A percentile compares a stretch with the other conserved stretches of the same genome.
Evolutionary conservation across 2,329 filamentous ascomycete species (phyloP).

Genomic region (Pseudogymnoascus sp.): DNA sequence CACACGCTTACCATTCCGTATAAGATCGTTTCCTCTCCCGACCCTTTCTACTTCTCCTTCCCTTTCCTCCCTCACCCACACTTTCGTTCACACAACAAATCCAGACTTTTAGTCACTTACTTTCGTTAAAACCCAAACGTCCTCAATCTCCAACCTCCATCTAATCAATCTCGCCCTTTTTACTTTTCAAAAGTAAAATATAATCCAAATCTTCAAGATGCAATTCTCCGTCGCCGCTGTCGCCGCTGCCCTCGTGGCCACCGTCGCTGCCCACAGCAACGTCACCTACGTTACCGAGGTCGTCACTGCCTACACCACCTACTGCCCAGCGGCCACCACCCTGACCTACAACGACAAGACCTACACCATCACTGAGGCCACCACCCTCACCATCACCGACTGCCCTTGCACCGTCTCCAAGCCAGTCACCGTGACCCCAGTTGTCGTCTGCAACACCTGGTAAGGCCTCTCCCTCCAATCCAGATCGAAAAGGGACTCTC

Average conservation of each 20-base stretch:
- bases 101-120: slow-evolving; percentile 14
- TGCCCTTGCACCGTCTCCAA: slow-evolving; percentile 63
- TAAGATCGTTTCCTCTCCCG: slow-evolving; percentile 3
- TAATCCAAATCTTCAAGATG: slow-evolving; percentile 19
- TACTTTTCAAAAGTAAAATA: slow-evolving; percentile 5
- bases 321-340: slow-evolving; percentile 44
- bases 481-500: neutral
- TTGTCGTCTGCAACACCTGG: slow-evolving; percentile 48
- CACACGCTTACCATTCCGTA: slow-evolving; percentile 1
- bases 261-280: slow-evolving; percentile 17
- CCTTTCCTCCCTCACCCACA: slow-evolving; percentile 11
- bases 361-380: slow-evolving; percentile 46
- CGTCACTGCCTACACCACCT: slow-evolving; percentile 40
- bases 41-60: neutral
- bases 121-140: slow-evolving; percentile 8
- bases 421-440: slow-evolving; percentile 46
- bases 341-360: slow-evolving; percentile 39
- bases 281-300: slow-evolving; percentile 33
- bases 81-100: neutral
- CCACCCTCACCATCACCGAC: slow-evolving; percentile 63
- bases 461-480: slow-evolving; percentile 27
- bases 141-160: neutral
- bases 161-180: neutral
- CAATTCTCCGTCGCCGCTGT: slow-evolving; percentile 20
- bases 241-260: slow-evolving; percentile 20